Base-by-base conservation (phyloP, 257 asterid genomes). In the Phtheirospermum japonicum region DNA sequence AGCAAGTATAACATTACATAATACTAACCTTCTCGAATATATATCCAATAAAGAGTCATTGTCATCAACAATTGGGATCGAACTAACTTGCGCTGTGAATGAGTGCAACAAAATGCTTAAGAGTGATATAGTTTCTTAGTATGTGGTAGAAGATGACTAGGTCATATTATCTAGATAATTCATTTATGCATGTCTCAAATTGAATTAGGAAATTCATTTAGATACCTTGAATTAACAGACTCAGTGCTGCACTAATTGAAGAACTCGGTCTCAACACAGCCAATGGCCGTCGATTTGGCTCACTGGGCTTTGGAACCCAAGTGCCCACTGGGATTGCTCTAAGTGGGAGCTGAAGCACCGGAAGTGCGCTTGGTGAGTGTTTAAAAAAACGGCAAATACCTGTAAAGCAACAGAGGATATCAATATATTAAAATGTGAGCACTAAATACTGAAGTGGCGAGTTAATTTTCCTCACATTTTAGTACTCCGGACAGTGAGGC, bases 21-120 rank as follows among this genome's bases (percentile, higher is more conserved):
- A 16, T 66, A 57, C 83, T 64, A 61, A 84, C 98, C 98, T 91
- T 76, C 98, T 83, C 48, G 92, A 78, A 76, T 84, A 91, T 57
- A 91, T 71, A 62, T 88, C 96, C 88, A 88, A 72, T 71, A 91
- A 65, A 51, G 96, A 84, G 85, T 84, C 88, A 71, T 81, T 82
- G 59, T 91, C 95, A 74, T 91, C 98, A 63, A 88, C 95, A 66
- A 91, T 81, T 40, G 96, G 98, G 70, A 91, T 74, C n/a, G 98
- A 82, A 75, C 98, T 86, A 75, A 88, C 96, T 46, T 46, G 23
- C 17, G 52, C 52, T 46, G 52, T 9, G 52, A 71, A 64, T 54
- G 54, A 64, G 69, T 59, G 26, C 46, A 68, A 64, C 14, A 64
- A 46, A 8, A 13, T 13, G 52, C 33, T 32, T 50, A 71, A 43